Percentiles rank a stretch among this genome's conserved stretches.
Conservation (phyloP, 2,329 filamentous ascomycete species). For the Purpureocillium lavendulum region DNA sequence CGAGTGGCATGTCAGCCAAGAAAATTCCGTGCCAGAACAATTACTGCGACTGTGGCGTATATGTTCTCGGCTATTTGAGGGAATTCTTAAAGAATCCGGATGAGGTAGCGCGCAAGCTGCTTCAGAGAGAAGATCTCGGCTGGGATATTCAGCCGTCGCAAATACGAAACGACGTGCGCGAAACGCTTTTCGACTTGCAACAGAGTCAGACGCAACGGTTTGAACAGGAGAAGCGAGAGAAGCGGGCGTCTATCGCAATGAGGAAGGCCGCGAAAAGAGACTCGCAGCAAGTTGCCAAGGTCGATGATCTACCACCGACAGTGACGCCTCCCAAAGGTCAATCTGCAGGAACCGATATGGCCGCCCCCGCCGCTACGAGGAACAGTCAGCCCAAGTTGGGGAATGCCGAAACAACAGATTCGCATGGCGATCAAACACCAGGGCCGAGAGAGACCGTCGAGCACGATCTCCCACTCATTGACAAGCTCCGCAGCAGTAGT, state of each 20-base stretch:
- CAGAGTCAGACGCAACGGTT: slow-evolving; percentile 41
- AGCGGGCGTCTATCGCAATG: slow-evolving; percentile 19
- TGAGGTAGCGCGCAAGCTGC: slow-evolving; percentile 55
- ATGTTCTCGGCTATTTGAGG: slow-evolving; percentile 74
- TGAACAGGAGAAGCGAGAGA: slow-evolving; percentile 26
- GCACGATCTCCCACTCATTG: too few species aligned
- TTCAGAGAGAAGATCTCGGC: slow-evolving; percentile 45
- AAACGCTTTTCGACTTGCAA: slow-evolving; percentile 56
- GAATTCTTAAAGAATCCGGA: slow-evolving; percentile 73
- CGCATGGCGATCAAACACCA: too few species aligned
- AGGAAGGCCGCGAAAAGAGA: slow-evolving; percentile 4
- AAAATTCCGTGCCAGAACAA: slow-evolving; percentile 75
- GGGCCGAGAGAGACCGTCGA: too few species aligned
- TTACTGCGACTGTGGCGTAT: slow-evolving; percentile 83
- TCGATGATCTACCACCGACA: neutral
- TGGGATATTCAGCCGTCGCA: slow-evolving; percentile 48
- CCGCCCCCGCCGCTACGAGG: too few species aligned
- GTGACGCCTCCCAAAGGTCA: too few species aligned
- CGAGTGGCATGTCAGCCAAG: slow-evolving; percentile 56
- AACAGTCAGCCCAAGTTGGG: too few species aligned
- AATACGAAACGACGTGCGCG: slow-evolving; percentile 58
- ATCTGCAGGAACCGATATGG: too few species aligned
- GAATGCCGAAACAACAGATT: too few species aligned
- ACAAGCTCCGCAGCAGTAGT: too few species aligned
- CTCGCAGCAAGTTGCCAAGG: slow-evolving; percentile 5